Base-by-base conservation (phyloP, 768 basidiomycete genomes). In the Rubroboletus satanas region DNA sequence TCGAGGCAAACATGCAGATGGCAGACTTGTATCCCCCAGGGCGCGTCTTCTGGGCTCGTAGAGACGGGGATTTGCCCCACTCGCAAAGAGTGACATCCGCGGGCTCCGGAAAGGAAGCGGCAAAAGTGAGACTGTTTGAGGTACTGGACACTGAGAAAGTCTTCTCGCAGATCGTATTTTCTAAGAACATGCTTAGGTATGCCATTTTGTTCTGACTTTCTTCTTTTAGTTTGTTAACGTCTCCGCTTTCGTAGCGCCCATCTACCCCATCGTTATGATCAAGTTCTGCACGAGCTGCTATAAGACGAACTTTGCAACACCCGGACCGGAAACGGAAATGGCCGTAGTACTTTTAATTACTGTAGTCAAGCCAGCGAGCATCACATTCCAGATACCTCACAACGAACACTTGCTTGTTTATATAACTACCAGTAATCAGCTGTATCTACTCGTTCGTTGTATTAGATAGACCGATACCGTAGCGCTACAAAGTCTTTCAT, bases 1-100 rank as follows among this genome's bases (percentile, higher is more conserved):
- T 93, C 0, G 88, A 92, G 67, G 90, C 89, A 43, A 90, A 88
- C 55, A 92, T 93, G 90, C 79, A 83, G 46, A 81, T 78, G 74
- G 73, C 81, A 3, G 78, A 84, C 59, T 78, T 90, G 67, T 90
- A 81, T 57, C 90, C 90, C 12, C 87, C 90, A 0, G 90, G 89
- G 3, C 79, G 83, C 8, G 83, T 92, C 15, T 76, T 89, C 32
- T 91, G 89, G 90, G 90, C 85, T 6, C 75, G 90, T 68, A 80
- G 87, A 52, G 84, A 91, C 54, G 77, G 79, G 45, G 86, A 90
- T 68, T 66, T 92, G 23, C 83, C 85, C 51, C 80, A 80, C 9
- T 74, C 81, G 0, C 71, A 73, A 56, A 55, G 65, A 49, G 37
- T 62, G 42, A 57, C 67, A 26, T 61, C 59, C 7, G 28, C 45